Evolutionary conservation across 2,329 filamentous ascomycete species (phyloP).

Genomic region (Scedosporium boydii): DNA sequence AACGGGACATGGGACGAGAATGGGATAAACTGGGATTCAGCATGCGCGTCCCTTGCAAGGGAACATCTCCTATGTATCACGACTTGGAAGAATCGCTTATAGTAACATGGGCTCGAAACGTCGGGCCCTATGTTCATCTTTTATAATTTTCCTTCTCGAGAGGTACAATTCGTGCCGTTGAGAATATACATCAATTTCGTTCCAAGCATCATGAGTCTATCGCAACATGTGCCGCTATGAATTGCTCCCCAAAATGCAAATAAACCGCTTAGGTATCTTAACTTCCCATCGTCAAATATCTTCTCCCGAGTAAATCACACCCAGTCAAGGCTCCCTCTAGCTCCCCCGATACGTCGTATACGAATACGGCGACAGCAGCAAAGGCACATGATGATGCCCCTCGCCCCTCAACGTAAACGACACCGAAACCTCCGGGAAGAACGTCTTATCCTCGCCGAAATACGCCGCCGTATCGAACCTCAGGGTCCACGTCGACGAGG

Average conservation of each 20-base stretch:
- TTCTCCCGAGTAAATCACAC: neutral
- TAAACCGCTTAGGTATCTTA: neutral
- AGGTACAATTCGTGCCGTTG: too few species aligned
- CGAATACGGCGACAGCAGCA: slow-evolving; percentile 68
- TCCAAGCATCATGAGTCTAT: too few species aligned
- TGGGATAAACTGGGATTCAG: too few species aligned
- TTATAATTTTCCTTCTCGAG: too few species aligned
- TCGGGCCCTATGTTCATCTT: too few species aligned
- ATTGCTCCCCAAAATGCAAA: too few species aligned
- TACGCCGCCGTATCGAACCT: slow-evolving; percentile 65
- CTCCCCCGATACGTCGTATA: slow-evolving; percentile 77
- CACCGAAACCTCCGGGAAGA: slow-evolving; percentile 51
- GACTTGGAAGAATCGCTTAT: too few species aligned
- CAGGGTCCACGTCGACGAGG: slow-evolving; percentile 54
- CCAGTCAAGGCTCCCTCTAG: slow-evolving; percentile 20
- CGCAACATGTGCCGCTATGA: too few species aligned
- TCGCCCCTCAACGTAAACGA: slow-evolving; percentile 42
- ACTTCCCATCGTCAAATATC: neutral
- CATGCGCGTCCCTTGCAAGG: too few species aligned
- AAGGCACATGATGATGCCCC: slow-evolving; percentile 71
- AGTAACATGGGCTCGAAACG: too few species aligned
- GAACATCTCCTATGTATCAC: too few species aligned
- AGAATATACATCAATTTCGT: too few species aligned
- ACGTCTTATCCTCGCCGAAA: slow-evolving; percentile 54
- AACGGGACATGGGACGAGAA: neutral